These are phyloP conservation scores for Nitzschia sp. DNA, from an alignment of 108 stramenopile genomes.

Conservation along the genomic window DNA sequence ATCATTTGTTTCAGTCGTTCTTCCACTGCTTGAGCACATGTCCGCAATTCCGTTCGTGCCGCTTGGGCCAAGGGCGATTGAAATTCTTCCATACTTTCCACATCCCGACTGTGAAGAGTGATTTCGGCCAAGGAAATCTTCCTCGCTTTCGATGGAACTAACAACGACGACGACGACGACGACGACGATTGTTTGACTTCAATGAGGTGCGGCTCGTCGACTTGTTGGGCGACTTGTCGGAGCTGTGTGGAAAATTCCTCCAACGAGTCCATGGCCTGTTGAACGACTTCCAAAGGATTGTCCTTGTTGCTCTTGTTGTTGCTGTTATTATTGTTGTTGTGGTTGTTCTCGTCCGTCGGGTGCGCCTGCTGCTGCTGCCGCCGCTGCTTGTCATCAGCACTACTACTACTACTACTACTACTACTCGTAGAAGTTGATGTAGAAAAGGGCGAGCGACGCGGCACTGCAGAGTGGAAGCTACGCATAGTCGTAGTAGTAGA, in stretches of 20 bases:
- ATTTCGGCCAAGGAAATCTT: constrained; percentile 12
- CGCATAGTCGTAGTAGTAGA: no score
- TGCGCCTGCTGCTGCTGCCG: no score
- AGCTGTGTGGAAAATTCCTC: constrained; percentile 1
- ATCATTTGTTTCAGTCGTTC: not conserved
- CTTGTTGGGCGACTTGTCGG: not conserved
- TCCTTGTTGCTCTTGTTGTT: no score
- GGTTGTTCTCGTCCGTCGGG: no score
- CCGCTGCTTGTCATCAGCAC: no score
- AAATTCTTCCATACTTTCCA: not conserved
- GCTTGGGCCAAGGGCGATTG: not conserved
- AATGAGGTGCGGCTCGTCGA: constrained; percentile 1
- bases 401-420: no score
- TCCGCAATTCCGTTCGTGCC: not conserved
- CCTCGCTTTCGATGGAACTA: not conserved
- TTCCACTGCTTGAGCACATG: constrained; percentile 2
- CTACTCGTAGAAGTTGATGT: no score
- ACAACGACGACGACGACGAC: not conserved
- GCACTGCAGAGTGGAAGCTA: no score
- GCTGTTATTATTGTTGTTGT: no score
- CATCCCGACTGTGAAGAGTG: constrained; percentile 14
- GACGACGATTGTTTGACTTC: not conserved
- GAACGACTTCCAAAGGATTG: constrained; percentile 5
- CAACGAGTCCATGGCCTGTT: constrained; percentile 8
- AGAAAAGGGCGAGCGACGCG: no score